Conservation (phyloP, 2,329 filamentous ascomycete genomes). For the Paramyrothecium roridum region DNA sequence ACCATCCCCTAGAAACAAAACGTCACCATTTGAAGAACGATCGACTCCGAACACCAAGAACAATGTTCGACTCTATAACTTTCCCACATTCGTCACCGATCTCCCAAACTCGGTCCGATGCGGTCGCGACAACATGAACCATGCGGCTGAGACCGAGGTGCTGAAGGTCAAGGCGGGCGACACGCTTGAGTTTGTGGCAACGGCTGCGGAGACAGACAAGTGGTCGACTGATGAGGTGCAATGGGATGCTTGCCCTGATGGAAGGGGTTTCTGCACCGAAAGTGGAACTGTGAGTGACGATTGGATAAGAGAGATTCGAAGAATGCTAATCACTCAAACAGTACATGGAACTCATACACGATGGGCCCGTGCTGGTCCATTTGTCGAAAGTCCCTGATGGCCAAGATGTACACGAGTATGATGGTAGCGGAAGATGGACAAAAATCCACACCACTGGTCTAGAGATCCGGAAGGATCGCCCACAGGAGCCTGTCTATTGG, state of each 20-base stretch:
- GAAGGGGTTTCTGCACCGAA: background rate
- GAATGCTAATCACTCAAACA: background rate
- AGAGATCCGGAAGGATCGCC: background rate
- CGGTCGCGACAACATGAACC: constrained; percentile 1
- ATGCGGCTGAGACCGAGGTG: background rate
- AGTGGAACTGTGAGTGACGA: background rate
- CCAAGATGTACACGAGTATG: background rate
- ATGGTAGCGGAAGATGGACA: background rate
- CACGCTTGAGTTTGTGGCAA: constrained; percentile 1
- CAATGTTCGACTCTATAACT: background rate
- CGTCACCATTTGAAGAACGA: background rate
- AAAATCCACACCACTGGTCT: background rate
- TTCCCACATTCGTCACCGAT: background rate
- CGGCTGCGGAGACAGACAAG: background rate
- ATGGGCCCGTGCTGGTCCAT: background rate
- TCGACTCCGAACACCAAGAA: background rate
- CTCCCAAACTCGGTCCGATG: constrained; percentile 1
- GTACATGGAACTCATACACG: background rate
- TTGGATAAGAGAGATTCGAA: background rate
- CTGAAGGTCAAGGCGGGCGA: constrained; percentile 1
- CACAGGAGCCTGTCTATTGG: constrained; percentile 1
- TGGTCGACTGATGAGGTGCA: background rate
- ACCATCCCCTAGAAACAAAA: background rate
- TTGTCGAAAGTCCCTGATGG: background rate
- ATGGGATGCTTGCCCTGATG: background rate